These are phyloP conservation scores for Podaxis mareebaensis DNA, from an alignment of 768 basidiomycete species.

Conservation along the genomic window DNA sequence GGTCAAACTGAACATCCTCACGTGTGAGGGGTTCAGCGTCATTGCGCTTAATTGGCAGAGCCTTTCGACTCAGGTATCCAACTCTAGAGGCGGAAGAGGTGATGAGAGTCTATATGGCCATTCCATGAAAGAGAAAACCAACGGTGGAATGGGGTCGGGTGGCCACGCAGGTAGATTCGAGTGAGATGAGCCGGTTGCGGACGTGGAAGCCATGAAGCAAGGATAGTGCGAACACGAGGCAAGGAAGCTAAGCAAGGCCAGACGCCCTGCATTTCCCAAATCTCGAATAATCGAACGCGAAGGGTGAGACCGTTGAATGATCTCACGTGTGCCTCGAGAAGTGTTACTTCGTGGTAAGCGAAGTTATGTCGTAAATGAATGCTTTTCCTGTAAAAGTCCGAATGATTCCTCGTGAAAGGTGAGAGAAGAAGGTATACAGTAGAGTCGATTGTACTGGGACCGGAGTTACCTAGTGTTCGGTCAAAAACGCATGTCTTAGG, in stretches of 20 bases:
- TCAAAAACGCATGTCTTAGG: background rate
- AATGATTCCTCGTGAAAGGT: constrained; percentile 9
- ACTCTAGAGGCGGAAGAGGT: constrained; percentile 33
- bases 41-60: constrained; percentile 77
- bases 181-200: constrained; percentile 31
- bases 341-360: constrained; percentile 12
- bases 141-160: constrained; percentile 56
- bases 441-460: constrained; percentile 7
- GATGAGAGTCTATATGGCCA: constrained; percentile 18
- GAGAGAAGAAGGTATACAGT: constrained; percentile 1
- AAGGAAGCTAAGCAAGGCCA: constrained; percentile 31
- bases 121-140: constrained; percentile 25
- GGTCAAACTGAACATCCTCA: constrained; percentile 84
- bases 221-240: constrained; percentile 37
- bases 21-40: constrained; percentile 84
- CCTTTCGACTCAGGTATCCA: constrained; percentile 66
- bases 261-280: constrained; percentile 24
- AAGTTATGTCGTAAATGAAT: constrained; percentile 12
- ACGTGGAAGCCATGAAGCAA: constrained; percentile 50
- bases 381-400: background rate
- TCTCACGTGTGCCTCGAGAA: constrained; percentile 37
- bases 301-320: constrained; percentile 29
- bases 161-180: constrained; percentile 39
- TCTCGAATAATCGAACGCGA: constrained; percentile 21
- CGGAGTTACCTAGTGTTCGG: constrained; percentile 13